A percentile compares a stretch with the other conserved stretches of the same genome.
These are phyloP conservation scores for Phytopythium helicoides DNA, from an alignment of 352 stramenopile species.

Conservation along the genomic window DNA sequence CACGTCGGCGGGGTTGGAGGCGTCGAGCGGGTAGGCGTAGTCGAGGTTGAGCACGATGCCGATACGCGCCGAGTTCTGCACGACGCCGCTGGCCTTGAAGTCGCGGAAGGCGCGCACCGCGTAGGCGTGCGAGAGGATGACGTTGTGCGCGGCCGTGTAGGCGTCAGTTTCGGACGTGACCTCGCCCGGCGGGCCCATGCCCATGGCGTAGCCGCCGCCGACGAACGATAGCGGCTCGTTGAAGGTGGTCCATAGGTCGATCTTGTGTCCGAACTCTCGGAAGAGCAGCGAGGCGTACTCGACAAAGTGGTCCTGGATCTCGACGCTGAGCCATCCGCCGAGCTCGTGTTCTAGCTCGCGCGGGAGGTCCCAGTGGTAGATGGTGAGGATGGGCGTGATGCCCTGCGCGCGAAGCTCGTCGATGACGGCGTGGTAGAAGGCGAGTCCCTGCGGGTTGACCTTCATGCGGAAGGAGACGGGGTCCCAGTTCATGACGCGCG, in stretches of 20 bases:
- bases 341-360: constrained; percentile 69
- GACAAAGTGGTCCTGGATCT: constrained; percentile 52
- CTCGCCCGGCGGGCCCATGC: constrained; percentile 22
- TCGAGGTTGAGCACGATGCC: constrained; percentile 88
- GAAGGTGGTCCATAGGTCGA: constrained; percentile 91
- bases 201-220: constrained; percentile 78
- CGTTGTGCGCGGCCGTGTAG: constrained; percentile 65
- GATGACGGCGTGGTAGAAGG: constrained; percentile 89
- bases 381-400: constrained; percentile 85
- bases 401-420: constrained; percentile 51
- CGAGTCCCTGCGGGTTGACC: constrained; percentile 77
- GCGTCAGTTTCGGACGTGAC: constrained; percentile 18
- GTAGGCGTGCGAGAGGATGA: constrained; percentile 82
- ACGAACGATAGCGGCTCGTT: constrained; percentile 89
- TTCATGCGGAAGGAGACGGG: constrained; percentile 26
- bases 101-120: constrained; percentile 72
- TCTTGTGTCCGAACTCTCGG: constrained; percentile 78
- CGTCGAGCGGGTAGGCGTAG: constrained; percentile 60
- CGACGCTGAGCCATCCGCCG: constrained; percentile 46
- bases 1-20: constrained; percentile 23
- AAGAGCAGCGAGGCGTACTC: constrained; percentile 89
- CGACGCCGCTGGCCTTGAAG: constrained; percentile 39
- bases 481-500: constrained; percentile 82
- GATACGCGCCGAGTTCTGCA: constrained; percentile 59
- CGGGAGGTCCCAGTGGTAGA: constrained; percentile 95